phyloP scores from a whole-genome alignment of 2,329 filamentous ascomycete genomes.

The Pseudocercospora pini-densiflorae region DNA sequence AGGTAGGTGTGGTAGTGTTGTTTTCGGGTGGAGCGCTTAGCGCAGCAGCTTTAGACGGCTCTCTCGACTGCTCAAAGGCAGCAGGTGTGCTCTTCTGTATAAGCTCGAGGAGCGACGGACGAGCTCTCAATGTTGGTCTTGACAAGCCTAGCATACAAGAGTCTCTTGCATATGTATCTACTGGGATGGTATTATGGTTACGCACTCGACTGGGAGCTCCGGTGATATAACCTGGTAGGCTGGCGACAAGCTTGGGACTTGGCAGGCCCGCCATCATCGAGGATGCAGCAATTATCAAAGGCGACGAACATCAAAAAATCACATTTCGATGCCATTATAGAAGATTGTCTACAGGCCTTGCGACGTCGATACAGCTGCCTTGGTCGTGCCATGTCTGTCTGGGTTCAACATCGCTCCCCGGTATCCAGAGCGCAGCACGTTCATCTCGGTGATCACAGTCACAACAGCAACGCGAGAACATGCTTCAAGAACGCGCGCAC shows the following conservation, averaged over 20 bases:
- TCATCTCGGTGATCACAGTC: background rate
- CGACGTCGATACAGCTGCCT: background rate
- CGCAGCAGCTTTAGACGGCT: conserved; percentile 20
- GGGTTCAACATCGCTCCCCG: background rate
- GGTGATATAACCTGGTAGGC: conserved; percentile 8
- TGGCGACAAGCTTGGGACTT: background rate
- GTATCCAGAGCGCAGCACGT: background rate
- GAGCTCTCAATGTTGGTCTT: conserved; percentile 62
- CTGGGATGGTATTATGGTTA: conserved; percentile 10
- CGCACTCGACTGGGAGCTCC: conserved; percentile 4
- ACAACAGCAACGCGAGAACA: background rate
- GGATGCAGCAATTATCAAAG: background rate
- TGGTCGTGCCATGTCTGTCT: background rate
- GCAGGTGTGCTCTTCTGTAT: conserved; percentile 54
- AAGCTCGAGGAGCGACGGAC: conserved; percentile 67
- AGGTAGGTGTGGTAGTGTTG: conserved; percentile 20
- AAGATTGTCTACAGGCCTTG: background rate
- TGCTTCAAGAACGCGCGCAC: background rate
- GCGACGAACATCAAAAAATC: background rate
- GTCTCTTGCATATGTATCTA: background rate
- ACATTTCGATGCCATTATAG: background rate
- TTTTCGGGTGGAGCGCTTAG: conserved; percentile 19
- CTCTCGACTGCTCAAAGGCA: conserved; percentile 41
- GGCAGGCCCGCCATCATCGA: background rate
- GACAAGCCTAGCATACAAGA: conserved; percentile 57